These are phyloP conservation scores for Leccinum broughii DNA, from an alignment of 768 basidiomycete species.

Conservation along the genomic window DNA sequence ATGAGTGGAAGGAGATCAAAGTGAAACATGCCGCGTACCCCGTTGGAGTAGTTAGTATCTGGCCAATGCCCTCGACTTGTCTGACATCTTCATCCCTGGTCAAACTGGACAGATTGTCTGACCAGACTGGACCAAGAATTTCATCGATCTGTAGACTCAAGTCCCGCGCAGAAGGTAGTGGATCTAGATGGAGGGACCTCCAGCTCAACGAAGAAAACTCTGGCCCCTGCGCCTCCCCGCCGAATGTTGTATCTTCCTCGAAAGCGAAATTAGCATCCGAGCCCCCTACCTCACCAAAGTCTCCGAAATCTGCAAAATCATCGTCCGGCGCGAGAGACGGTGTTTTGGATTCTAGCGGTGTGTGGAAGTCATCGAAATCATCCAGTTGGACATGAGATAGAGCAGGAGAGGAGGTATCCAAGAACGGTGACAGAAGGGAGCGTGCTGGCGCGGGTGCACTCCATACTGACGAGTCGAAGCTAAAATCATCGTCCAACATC, in stretches of 20 bases:
- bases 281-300: slow-evolving; percentile 70
- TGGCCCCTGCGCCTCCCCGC: slow-evolving; percentile 25
- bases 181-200: slow-evolving; percentile 64
- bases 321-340: slow-evolving; percentile 51
- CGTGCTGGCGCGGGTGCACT: slow-evolving; percentile 44
- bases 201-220: slow-evolving; percentile 49
- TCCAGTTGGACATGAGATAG: slow-evolving; percentile 43
- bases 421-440: slow-evolving; percentile 29
- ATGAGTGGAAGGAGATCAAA: slow-evolving; percentile 25
- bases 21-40: slow-evolving; percentile 49
- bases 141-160: slow-evolving; percentile 64
- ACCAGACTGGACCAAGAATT: slow-evolving; percentile 69
- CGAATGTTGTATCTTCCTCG: slow-evolving; percentile 28
- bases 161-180: slow-evolving; percentile 57
- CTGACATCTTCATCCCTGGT: slow-evolving; percentile 73
- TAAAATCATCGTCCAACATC: slow-evolving; percentile 70
- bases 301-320: slow-evolving; percentile 86
- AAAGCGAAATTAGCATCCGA: slow-evolving; percentile 40
- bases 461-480: slow-evolving; percentile 77
- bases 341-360: slow-evolving; percentile 47
- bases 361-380: slow-evolving; percentile 54
- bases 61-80: slow-evolving; percentile 76
- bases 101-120: slow-evolving; percentile 47
- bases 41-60: slow-evolving; percentile 72
- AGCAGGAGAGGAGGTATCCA: slow-evolving; percentile 30